Evolutionary conservation across 208 protist genomes (phyloP).

Genomic region (Leishmania turanica): DNA sequence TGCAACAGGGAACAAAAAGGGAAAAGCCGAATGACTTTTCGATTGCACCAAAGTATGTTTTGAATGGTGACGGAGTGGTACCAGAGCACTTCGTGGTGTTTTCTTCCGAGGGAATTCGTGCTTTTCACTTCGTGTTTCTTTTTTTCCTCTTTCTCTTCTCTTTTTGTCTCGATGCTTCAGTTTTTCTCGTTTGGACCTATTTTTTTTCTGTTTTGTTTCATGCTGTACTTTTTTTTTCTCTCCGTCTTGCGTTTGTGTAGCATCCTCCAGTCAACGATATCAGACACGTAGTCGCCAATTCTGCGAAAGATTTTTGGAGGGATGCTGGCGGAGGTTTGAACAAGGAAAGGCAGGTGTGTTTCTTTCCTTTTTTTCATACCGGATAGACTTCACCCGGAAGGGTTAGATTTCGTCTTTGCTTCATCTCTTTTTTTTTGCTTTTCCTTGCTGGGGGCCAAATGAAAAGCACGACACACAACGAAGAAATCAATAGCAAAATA

Average conservation of each 20-base stretch:
- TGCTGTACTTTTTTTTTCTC: neutral
- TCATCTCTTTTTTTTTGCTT: neutral
- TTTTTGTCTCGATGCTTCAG: neutral
- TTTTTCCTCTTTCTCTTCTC: neutral
- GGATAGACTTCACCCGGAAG: slow-evolving; percentile 37
- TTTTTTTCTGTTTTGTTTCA: neutral
- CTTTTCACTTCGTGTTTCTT: neutral
- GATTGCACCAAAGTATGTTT: neutral
- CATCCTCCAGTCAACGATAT: neutral
- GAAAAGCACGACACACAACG: slow-evolving; percentile 14
- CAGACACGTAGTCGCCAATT: neutral
- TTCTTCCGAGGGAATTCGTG: neutral
- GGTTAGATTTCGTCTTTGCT: slow-evolving; percentile 31
- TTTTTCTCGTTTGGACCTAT: neutral
- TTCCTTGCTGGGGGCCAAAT: neutral
- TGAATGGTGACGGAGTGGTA: neutral
- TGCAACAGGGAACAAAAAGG: neutral
- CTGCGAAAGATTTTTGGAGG: slow-evolving; percentile 19
- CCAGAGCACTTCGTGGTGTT: neutral
- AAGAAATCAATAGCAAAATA: slow-evolving; percentile 8
- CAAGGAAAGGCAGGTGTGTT: slow-evolving; percentile 1
- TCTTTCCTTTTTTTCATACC: neutral
- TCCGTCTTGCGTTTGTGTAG: neutral
- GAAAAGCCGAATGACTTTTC: neutral
- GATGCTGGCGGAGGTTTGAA: neutral